phyloP scores from a whole-genome alignment of 2,329 filamentous ascomycete genomes.

The Ascochyta clinopodiicola region DNA sequence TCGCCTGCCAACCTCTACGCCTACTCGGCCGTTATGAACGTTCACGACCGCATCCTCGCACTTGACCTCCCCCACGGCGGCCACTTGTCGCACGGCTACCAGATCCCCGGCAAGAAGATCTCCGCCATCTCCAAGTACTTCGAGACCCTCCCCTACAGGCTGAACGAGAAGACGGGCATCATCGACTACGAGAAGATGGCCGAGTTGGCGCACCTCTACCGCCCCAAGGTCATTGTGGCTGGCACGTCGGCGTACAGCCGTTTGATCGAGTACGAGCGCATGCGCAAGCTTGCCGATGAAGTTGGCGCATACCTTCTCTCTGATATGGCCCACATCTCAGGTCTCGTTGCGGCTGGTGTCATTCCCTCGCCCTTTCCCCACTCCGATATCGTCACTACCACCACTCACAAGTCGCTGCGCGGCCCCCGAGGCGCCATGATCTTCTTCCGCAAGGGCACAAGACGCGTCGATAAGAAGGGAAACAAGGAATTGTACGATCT shows the following conservation, averaged over 20 bases:
- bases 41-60: constrained; percentile 95
- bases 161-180: constrained; percentile 86
- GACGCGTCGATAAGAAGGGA: constrained; percentile 86
- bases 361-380: constrained; percentile 92
- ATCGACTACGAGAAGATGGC: constrained; percentile 96
- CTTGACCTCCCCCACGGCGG: constrained; percentile 95
- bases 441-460: constrained; percentile 98
- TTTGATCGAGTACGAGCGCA: constrained; percentile 93
- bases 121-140: constrained; percentile 99
- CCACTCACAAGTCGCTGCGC: constrained; percentile 98
- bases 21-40: constrained; percentile 90
- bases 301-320: constrained; percentile 94
- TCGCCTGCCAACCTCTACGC: constrained; percentile 79
- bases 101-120: constrained; percentile 83
- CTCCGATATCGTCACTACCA: constrained; percentile 97
- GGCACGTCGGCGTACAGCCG: constrained; percentile 98
- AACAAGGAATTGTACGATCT: constrained; percentile 94
- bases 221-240: constrained; percentile 94
- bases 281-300: constrained; percentile 93
- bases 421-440: constrained; percentile 99
- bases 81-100: constrained; percentile 95
- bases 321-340: constrained; percentile 99
- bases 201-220: constrained; percentile 88
- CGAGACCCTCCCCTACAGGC: constrained; percentile 96
- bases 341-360: constrained; percentile 89